Conservation (phyloP, 768 basidiomycete species). For the Russula emetica region DNA sequence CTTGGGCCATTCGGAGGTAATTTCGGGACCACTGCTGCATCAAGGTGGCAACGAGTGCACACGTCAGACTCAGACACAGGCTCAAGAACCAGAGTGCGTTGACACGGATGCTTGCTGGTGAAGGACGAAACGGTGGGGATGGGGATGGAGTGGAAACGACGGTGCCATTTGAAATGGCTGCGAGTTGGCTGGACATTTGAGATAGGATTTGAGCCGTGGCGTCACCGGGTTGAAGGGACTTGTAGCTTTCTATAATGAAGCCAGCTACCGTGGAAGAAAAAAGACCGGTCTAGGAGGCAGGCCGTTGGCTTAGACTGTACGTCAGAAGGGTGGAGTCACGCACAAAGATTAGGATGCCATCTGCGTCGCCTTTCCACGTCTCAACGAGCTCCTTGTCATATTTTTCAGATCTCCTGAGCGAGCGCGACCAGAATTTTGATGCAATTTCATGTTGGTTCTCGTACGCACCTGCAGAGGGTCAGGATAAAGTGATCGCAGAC, state of each 20-base stretch:
- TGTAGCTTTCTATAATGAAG: slow-evolving; percentile 18
- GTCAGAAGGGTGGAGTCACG: neutral
- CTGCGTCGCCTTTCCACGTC: slow-evolving; percentile 8
- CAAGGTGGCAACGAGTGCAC: slow-evolving; percentile 22
- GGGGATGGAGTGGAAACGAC: neutral
- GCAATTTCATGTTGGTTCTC: slow-evolving; percentile 14
- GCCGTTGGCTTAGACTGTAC: neutral
- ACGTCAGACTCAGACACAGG: slow-evolving; percentile 16
- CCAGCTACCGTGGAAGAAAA: slow-evolving; percentile 10
- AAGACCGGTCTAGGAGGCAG: neutral
- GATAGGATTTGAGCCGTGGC: slow-evolving; percentile 3
- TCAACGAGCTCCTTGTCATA: slow-evolving; percentile 10
- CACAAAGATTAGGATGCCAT: slow-evolving; percentile 14
- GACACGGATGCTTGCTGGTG: slow-evolving; percentile 3
- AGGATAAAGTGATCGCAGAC: neutral
- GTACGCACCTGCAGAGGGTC: neutral
- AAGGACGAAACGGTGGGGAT: neutral
- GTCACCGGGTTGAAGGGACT: slow-evolving; percentile 3
- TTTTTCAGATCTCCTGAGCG: neutral
- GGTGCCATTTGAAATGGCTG: slow-evolving; percentile 4
- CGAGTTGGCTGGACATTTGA: slow-evolving; percentile 2
- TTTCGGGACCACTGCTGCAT: slow-evolving; percentile 22
- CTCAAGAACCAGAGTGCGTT: slow-evolving; percentile 25
- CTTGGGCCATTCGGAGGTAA: slow-evolving; percentile 16
- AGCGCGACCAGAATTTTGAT: slow-evolving; percentile 1